Conservation (phyloP, 208 protist species). For the Leishmania mexicana region DNA sequence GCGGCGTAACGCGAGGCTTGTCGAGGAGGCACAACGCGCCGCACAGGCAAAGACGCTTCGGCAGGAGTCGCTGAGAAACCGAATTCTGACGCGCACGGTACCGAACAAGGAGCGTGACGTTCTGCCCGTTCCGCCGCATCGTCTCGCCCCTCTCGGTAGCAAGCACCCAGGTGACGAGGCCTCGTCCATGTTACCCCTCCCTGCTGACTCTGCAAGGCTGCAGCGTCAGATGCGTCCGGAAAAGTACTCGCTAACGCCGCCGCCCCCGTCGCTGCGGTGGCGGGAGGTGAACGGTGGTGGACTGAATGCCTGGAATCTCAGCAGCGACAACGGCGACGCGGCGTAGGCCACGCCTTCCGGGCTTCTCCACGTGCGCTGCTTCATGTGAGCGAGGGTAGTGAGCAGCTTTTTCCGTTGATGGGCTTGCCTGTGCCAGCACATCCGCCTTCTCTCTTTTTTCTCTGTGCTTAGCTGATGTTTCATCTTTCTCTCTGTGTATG, state of each 20-base stretch:
- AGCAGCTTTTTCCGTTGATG: not conserved
- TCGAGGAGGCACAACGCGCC: slow-evolving; percentile 5
- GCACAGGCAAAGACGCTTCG: slow-evolving; percentile 9
- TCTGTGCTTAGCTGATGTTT: not conserved
- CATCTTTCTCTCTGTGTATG: not conserved
- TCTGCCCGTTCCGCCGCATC: slow-evolving; percentile 6
- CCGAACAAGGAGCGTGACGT: slow-evolving; percentile 34
- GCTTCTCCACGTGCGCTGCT: not conserved
- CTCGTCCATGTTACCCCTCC: slow-evolving; percentile 13
- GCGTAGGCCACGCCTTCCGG: not conserved
- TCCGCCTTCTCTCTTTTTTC: not conserved
- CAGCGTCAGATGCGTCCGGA: slow-evolving; percentile 26
- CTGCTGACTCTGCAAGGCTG: slow-evolving; percentile 16
- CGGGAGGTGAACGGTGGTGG: slow-evolving; percentile 10
- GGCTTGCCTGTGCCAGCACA: not conserved
- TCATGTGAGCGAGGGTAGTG: not conserved
- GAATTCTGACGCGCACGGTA: slow-evolving; percentile 5
- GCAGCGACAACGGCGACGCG: not conserved
- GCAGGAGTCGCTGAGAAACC: slow-evolving; percentile 29
- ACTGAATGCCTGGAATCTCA: slow-evolving; percentile 15
- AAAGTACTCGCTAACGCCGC: slow-evolving; percentile 11
- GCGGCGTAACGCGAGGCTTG: slow-evolving; percentile 19
- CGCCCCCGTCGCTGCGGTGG: slow-evolving; percentile 19
- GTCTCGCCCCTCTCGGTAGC: slow-evolving; percentile 7
- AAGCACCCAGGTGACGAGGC: slow-evolving; percentile 4